Evolutionary conservation across 345 rosid genomes (phyloP), one percentile per base, ranked within the genome.

Genomic region (Noccaea caerulescens): DNA sequence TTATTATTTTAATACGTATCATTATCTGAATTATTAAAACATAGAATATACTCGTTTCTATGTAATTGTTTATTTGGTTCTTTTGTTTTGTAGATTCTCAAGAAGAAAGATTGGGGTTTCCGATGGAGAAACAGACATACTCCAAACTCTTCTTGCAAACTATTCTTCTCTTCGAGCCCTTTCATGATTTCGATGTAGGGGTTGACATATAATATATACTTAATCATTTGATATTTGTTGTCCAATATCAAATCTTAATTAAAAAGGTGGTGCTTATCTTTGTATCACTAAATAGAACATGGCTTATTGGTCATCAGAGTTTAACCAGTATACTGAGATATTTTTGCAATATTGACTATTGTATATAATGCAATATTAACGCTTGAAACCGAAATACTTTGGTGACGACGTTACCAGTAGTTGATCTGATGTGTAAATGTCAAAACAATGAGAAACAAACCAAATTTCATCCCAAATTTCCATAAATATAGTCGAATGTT

Each of bases 121-220:
- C 78, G 38, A 68, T 43, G 78, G 34, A 75, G 69, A 54, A 68
- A 61, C 78, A 75, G 73, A 75, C 78, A 75, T 75, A 75, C 73
- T 75, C 73, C 63, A 53, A 68, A 43, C 69, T 68, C 68, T 75
- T 68, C 54, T 66, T 46, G 12, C 41, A 66, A 65, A 73, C 54
- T 66, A 65, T 66, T 59, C 60, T 66, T 73, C 71, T 66, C 72
- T 73, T 73, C 52, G 63, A 67, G 62, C 58, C 72, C 72, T 73
- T 73, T 66, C 72, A 73, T 66, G 54, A 49, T 66, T 58, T 58
- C 65, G 69, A 53, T 43, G 25, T 47, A 58, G 45, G 52, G 3
- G 59, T 57, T 65, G 38, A 57, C 55, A 37, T 70, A 38, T 7
- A 38, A 32, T 42, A 41, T 60, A 13, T 51, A 46, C 36, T 47